Evolutionary conservation across 1,139 yeast genomes (phyloP), one percentile per base, ranked within the genome.

Genomic region (Geotrichum klebahnii): DNA sequence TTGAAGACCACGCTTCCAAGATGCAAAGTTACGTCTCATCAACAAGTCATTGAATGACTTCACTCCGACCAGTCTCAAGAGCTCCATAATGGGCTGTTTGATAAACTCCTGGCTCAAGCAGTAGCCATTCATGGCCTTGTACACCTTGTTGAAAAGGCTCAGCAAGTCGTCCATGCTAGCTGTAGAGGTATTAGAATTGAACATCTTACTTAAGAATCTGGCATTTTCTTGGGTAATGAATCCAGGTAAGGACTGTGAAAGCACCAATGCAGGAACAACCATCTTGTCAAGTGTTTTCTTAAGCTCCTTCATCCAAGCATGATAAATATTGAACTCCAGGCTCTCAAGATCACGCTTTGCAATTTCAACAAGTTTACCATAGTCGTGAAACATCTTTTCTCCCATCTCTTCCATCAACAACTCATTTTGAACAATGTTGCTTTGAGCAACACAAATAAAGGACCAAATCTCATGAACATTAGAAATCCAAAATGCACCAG

Each of bases 1-100:
- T 71, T 94, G 98, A 59, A 94, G 77, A 49, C 98, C 98, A 65
- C 98, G 83, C 74, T 92, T 92, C 98, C 98, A 94, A n/a, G 96
- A 84, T 64, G 92, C 74, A 70, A 90, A 94, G 70, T 84, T 85
- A 67, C 97, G 81, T 72, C 96, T 82, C 95, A 92, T 86, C 50
- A 94, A 82, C 70, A 94, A 75, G 66, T 94, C 98, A 67, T 94
- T 94, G 76, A 94, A 94, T 70, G 97, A 89, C 60, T 82, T 80
- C 17, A 96, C 95, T 67, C 95, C 97, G 52, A 94, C 89, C 67
- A 86, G 84, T 64, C 84, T 81, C 62, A 94, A 75, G 60, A 92
- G 73, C 63, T 90, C 97, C 57, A 84, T 76, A 32, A 92, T 80
- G n/a, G 92, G 96, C 62, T 84, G 92, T 60, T 84, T 84, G 74